Percentiles rank a stretch among this genome's conserved stretches.
phyloP scores from a whole-genome alignment of 768 basidiomycete genomes.

The Mycena alexandri region DNA sequence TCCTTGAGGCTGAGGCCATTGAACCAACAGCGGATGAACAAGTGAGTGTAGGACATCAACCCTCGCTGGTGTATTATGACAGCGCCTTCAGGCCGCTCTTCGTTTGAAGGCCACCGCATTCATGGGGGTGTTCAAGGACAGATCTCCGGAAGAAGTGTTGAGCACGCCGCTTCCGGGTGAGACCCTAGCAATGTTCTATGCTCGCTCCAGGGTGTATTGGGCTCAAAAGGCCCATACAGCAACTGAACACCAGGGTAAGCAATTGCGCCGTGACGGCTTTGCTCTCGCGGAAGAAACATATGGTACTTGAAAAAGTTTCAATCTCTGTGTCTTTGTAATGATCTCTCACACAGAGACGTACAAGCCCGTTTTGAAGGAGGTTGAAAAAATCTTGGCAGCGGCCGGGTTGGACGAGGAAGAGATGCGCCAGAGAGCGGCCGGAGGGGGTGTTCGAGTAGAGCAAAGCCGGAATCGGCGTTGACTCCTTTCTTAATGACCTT shows the following conservation, averaged over 20 bases:
- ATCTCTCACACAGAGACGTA: slow-evolving; percentile 66
- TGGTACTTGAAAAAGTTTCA: slow-evolving; percentile 51
- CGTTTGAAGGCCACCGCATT: slow-evolving; percentile 53
- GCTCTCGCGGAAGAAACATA: slow-evolving; percentile 80
- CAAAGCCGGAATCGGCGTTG: slow-evolving; percentile 67
- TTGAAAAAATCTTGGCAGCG: slow-evolving; percentile 85
- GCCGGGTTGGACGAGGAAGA: slow-evolving; percentile 90
- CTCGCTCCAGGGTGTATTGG: slow-evolving; percentile 87
- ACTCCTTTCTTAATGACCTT: background rate
- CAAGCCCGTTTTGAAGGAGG: slow-evolving; percentile 85
- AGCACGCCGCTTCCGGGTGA: slow-evolving; percentile 90
- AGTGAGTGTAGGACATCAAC: background rate
- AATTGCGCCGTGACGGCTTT: slow-evolving; percentile 84
- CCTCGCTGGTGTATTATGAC: background rate
- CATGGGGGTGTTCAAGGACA: slow-evolving; percentile 75
- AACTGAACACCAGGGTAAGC: slow-evolving; percentile 80
- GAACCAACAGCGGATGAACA: slow-evolving; percentile 42
- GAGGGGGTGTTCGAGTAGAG: slow-evolving; percentile 50
- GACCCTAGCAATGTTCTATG: slow-evolving; percentile 85
- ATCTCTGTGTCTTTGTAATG: slow-evolving; percentile 5
- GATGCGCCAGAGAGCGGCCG: slow-evolving; percentile 70
- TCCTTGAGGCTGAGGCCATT: slow-evolving; percentile 46
- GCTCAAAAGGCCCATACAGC: slow-evolving; percentile 72
- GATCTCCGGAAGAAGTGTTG: slow-evolving; percentile 76
- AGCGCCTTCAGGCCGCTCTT: slow-evolving; percentile 46